phyloP scores from a whole-genome alignment of 495 filamentous ascomycete genomes.

The Penicillium angulare region DNA sequence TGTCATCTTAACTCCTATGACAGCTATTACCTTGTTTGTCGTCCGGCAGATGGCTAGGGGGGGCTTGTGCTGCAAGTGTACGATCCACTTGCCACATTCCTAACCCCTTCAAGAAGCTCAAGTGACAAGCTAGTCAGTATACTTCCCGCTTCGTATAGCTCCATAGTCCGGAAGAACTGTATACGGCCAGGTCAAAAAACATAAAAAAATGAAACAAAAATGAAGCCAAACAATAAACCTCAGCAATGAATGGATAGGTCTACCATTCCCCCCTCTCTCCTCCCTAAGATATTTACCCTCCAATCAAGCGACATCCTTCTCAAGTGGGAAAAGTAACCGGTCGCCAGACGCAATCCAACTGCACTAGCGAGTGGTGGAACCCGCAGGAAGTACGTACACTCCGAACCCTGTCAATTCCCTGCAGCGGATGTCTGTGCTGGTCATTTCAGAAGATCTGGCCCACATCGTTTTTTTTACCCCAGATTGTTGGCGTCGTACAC shows the following conservation, averaged over 20 bases:
- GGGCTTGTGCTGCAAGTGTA: slow-evolving; percentile 15
- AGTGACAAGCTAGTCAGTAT: neutral
- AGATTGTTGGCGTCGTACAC: slow-evolving; percentile 32
- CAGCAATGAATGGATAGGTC: neutral
- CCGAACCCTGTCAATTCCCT: slow-evolving; percentile 27
- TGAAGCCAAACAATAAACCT: too few relatives aligned
- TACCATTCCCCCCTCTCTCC: neutral
- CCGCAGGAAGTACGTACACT: slow-evolving; percentile 4
- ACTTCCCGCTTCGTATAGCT: neutral
- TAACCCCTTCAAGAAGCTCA: neutral
- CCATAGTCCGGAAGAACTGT: neutral
- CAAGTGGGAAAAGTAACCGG: neutral
- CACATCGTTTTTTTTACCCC: slow-evolving; percentile 36
- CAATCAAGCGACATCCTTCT: slow-evolving; percentile 13
- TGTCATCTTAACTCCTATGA: too few relatives aligned
- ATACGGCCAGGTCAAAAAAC: neutral
- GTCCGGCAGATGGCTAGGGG: slow-evolving; percentile 21
- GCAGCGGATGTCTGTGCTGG: slow-evolving; percentile 42
- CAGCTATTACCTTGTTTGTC: slow-evolving; percentile 22
- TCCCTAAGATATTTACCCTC: neutral
- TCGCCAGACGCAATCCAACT: too few relatives aligned
- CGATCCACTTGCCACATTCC: neutral
- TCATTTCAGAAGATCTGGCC: slow-evolving; percentile 37
- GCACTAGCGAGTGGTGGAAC: too few relatives aligned
- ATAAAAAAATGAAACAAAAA: neutral